Base-by-base conservation (phyloP, 139 green algal genomes). In the Choricystis sp. region DNA sequence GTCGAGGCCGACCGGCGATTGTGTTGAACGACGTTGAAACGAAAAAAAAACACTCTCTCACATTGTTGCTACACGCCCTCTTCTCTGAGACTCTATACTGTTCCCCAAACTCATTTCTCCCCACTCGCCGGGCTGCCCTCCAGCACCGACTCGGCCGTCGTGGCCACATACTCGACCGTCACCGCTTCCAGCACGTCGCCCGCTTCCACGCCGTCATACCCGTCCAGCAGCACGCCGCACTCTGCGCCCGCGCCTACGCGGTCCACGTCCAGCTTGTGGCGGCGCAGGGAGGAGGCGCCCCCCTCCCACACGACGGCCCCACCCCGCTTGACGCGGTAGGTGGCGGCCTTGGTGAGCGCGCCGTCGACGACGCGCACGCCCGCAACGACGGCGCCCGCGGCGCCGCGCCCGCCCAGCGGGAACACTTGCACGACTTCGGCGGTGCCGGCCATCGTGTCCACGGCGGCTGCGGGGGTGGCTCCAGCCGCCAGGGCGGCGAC, bases 201-300 rank as follows among this genome's bases (percentile, higher is more conserved):
- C 14, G 61, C 62, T 63, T 79, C 28, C 55, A 81, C 81, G 48
- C 66, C 81, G 20, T 60, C 62, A 26, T 83, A 90, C 25, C 69
- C 82, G 23, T 79, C 74, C 19, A 95, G 69, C 65, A 84, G 69
- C 63, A 93, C 63, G 28, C 88, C 88, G 69, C 81, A 94, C 77
- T 96, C 87, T 0, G 66, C 73, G 58, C 79, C 79, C 66, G 86
- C 75, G 22, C 71, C 81, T 49, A 94, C 87, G 14, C 68, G 64
- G 31, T 83, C 68, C 55, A 94, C 87, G 14, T 84, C 78, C 49
- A 77, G 60, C 73, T 90, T 89, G 60, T 85, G 77, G 16, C 85
- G 82, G 30, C 77, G 78, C 59, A 95, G 64, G 24, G 73, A 86
- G 23, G 70, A 69, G 59, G 73, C 83, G 14, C 30, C 26, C 16